These are phyloP conservation scores for Cronartium ribicola DNA, from an alignment of 1,284 basidiomycete genomes.

Conservation along the genomic window DNA sequence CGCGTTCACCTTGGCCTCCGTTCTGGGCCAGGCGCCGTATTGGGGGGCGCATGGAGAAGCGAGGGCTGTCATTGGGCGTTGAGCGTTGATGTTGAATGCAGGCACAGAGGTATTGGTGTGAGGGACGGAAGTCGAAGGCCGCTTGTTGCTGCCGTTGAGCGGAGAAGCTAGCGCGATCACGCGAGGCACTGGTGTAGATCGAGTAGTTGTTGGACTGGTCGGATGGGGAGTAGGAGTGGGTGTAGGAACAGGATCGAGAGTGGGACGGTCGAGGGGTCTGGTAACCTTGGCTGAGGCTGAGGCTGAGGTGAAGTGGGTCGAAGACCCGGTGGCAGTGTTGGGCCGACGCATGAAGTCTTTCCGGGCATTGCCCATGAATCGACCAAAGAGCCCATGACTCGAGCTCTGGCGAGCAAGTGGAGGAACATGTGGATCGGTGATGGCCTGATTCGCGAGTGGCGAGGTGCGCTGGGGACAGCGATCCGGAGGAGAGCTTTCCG, in stretches of 20 bases:
- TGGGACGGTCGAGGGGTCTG: conserved; percentile 8
- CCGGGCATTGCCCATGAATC: conserved; percentile 5
- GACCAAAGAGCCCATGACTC: conserved; percentile 14
- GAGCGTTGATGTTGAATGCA: no score
- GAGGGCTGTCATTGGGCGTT: no score
- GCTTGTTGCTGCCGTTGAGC: no score
- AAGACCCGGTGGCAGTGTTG: conserved; percentile 25
- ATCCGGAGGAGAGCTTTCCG: not conserved
- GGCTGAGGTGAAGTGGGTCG: not conserved
- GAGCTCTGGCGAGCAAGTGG: not conserved
- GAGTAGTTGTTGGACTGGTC: not conserved
- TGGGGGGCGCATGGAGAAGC: no score
- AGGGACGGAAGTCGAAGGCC: no score
- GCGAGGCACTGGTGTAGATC: no score
- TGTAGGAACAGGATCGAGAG: not conserved
- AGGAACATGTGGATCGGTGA: not conserved
- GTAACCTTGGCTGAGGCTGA: conserved; percentile 14
- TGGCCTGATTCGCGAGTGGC: not conserved
- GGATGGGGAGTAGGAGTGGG: not conserved
- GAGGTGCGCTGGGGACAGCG: not conserved
- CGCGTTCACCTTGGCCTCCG: no score
- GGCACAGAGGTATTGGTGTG: no score
- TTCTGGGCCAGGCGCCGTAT: no score
- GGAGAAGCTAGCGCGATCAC: no score
- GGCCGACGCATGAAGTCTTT: conserved; percentile 19